These are phyloP conservation scores for Irineochytrium annulatum DNA, from an alignment of 192 early-diverging fungal species.

Conservation along the genomic window DNA sequence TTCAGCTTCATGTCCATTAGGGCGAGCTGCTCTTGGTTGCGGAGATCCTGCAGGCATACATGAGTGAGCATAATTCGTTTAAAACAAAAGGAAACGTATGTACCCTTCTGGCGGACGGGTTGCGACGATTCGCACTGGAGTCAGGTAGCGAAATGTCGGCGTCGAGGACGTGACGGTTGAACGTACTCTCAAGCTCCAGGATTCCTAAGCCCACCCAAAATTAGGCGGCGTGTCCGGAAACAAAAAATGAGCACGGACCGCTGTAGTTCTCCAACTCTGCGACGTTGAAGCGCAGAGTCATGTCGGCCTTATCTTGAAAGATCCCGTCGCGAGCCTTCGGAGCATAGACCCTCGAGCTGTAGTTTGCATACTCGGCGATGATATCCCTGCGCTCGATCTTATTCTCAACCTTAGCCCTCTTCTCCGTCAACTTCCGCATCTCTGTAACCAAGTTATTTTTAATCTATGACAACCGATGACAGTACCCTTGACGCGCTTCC, in stretches of 20 bases:
- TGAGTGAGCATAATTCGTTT: background rate
- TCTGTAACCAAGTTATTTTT: conserved; percentile 22
- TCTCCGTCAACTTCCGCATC: conserved; percentile 46
- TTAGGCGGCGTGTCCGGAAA: background rate
- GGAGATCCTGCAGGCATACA: conserved; percentile 29
- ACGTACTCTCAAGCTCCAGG: conserved; percentile 30
- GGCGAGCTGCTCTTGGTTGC: conserved; percentile 50
- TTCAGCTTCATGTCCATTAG: conserved; percentile 48
- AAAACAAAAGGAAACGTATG: background rate
- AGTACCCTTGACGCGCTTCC: conserved; percentile 42
- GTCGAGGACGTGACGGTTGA: conserved; percentile 29
- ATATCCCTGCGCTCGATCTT: conserved; percentile 51
- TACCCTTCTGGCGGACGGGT: conserved; percentile 36
- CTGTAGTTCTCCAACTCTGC: conserved; percentile 34
- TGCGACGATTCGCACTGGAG: conserved; percentile 16
- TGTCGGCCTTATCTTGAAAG: conserved; percentile 36
- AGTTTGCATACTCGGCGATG: conserved; percentile 56
- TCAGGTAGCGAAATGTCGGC: conserved; percentile 27
- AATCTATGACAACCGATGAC: background rate
- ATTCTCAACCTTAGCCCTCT: conserved; percentile 38
- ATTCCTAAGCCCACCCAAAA: too few species aligned
- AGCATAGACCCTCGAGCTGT: conserved; percentile 48
- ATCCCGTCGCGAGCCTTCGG: conserved; percentile 54
- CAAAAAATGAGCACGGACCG: conserved; percentile 12
- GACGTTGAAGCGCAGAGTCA: conserved; percentile 29